Percentiles rank a stretch among this genome's conserved stretches.
phyloP scores from a whole-genome alignment of 2,329 filamentous ascomycete species.

The Aspergillus niger region DNA sequence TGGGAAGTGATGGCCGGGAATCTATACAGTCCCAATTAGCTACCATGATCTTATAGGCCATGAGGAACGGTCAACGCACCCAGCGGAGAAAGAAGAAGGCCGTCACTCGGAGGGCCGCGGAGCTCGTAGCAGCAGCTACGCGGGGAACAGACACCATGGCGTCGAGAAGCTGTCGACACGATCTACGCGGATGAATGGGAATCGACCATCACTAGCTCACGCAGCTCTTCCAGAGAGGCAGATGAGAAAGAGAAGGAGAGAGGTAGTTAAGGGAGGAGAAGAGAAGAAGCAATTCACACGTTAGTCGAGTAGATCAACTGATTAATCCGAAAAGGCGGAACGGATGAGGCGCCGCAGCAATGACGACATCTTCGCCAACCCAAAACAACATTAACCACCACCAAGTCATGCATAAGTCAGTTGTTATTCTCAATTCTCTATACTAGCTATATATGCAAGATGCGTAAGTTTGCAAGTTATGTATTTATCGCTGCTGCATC shows the following conservation, averaged over 20 bases:
- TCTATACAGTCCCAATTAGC: slow-evolving; percentile 28
- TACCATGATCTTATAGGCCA: neutral
- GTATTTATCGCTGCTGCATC: slow-evolving; percentile 26
- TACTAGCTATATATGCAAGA: too few relatives aligned
- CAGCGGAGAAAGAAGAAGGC: slow-evolving; percentile 49
- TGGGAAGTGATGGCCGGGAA: slow-evolving; percentile 40
- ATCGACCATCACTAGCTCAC: neutral
- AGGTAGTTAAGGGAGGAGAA: neutral
- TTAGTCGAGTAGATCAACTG: too few relatives aligned
- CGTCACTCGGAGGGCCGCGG: slow-evolving; percentile 37
- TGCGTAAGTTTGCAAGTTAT: too few relatives aligned
- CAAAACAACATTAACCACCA: neutral
- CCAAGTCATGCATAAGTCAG: too few relatives aligned
- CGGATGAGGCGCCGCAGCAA: neutral
- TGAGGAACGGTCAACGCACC: slow-evolving; percentile 30
- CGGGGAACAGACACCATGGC: slow-evolving; percentile 38
- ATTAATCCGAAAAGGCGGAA: neutral
- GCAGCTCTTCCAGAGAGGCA: slow-evolving; percentile 5
- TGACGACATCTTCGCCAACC: slow-evolving; percentile 3
- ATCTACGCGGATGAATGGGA: neutral
- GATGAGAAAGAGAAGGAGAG: neutral
- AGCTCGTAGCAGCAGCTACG: slow-evolving; percentile 39
- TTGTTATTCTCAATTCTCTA: too few relatives aligned
- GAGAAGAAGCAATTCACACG: neutral
- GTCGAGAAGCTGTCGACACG: neutral